Base-by-base conservation (phyloP, 352 stramenopile genomes). In the Phytophthora fragariaefolia region DNA sequence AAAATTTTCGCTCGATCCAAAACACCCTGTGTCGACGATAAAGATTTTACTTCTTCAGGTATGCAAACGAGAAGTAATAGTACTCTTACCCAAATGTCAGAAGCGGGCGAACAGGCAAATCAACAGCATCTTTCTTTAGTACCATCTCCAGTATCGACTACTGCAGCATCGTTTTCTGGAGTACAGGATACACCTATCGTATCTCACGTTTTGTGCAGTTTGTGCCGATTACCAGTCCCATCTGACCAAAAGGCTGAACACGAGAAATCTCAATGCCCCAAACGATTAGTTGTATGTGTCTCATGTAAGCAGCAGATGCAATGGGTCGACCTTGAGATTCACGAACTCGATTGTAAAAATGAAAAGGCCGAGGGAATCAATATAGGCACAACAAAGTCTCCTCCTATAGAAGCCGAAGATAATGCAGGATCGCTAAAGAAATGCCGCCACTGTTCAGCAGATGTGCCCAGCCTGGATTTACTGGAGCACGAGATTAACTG, bases 401-500 rank as follows among this genome's bases (percentile, higher is more conserved):
- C 38, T 43, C n/a, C 18, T 26, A n/a, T n/a, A n/a, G 52, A 43
- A n/a, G 30, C 6, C 4, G 40, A n/a, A 17, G 48, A 22, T 34
- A 24, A 24, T 7, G 30, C 40, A 24, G 54, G n/a, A 13, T 57
- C 56, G 3, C 24, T 77, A 2, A 93, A 87, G 42, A 91, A 92
- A 50, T 95, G 87, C 18, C 82, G 81, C 4, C 77, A 93, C 61
- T 93, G 87, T 30, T 71, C 52, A 28, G 47, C 62, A 5, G 83
- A 92, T 24, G 67, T 93, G 2, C 32, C 53, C 3, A 66, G 63
- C 4, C 28, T 68, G 6, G 85, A 92, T 5, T 66, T 93, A 4
- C 66, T 87, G 22, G 83, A 91, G 12, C 87, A 95, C 58, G 87
- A 95, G 63, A 66, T 87, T 1, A 78, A 73, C n/a, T 95, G 87